A percentile compares a stretch with the other conserved stretches of the same genome.
Evolutionary conservation across 306 rosid genomes (phyloP).

Genomic region (Begonia masoniana): DNA sequence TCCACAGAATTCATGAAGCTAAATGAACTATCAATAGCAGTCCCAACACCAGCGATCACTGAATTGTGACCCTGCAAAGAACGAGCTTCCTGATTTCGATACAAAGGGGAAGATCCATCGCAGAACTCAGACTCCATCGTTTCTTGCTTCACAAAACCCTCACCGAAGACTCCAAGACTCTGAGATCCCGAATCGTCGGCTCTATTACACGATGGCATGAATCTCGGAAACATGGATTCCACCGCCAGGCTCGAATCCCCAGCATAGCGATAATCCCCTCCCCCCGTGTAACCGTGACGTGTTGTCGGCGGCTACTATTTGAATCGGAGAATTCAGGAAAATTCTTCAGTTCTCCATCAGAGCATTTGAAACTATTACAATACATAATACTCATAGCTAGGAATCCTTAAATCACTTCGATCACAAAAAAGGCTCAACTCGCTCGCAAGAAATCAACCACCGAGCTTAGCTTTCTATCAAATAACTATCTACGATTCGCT

Average conservation of each 20-base stretch:
- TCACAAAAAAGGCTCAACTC: too few relatives aligned
- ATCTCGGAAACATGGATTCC: conserved; percentile 32
- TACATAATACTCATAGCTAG: conserved; percentile 38
- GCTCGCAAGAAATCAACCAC: too few relatives aligned
- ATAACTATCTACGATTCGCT: too few relatives aligned
- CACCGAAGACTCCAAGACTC: conserved; percentile 14
- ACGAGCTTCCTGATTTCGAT: conserved; percentile 22
- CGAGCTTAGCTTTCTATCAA: too few relatives aligned
- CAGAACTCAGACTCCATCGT: conserved; percentile 22
- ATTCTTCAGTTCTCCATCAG: conserved; percentile 35
- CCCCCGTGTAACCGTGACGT: conserved; percentile 6
- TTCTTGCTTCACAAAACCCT: conserved; percentile 38
- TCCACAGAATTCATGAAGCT: conserved; percentile 18
- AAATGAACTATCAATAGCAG: conserved; percentile 30
- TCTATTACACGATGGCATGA: conserved; percentile 35
- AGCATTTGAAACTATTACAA: conserved; percentile 22
- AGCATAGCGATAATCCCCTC: conserved; percentile 14
- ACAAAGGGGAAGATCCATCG: conserved; percentile 20
- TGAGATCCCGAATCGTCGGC: conserved; percentile 16
- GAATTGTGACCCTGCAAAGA: conserved; percentile 14
- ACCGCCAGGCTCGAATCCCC: conserved; percentile 49
- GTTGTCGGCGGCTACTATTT: conserved; percentile 17
- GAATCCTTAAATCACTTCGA: too few relatives aligned
- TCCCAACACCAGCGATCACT: conserved; percentile 5
- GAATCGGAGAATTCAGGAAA: conserved; percentile 42